Evolutionary conservation across 768 basidiomycete species (phyloP).

Genomic region (Dictyophora rubrovolvata): DNA sequence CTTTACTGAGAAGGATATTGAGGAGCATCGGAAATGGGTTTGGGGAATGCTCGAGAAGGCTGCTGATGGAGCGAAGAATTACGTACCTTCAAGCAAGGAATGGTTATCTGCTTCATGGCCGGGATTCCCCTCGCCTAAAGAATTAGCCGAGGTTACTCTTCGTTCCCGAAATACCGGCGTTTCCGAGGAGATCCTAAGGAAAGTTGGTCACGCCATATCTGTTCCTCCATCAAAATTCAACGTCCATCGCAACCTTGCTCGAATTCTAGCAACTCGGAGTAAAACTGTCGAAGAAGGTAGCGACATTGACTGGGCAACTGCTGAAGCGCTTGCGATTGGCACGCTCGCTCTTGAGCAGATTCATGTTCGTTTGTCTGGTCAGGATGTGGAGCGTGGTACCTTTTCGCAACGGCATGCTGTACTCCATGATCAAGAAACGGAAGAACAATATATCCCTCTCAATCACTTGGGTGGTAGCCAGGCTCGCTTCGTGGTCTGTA

Average conservation of each 20-base stretch:
- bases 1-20: conserved; percentile 92
- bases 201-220: conserved; percentile 81
- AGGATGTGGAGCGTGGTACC: conserved; percentile 97
- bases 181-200: conserved; percentile 63
- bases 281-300: conserved; percentile 85
- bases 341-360: conserved; percentile 86
- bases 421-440: conserved; percentile 90
- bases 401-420: conserved; percentile 98
- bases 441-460: conserved; percentile 81
- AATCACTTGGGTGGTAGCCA: conserved; percentile 83
- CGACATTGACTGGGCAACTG: conserved; percentile 97
- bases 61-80: conserved; percentile 87
- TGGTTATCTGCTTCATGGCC: conserved; percentile 98
- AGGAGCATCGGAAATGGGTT: conserved; percentile 98
- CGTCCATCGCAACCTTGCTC: conserved; percentile 86
- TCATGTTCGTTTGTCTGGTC: conserved; percentile 91
- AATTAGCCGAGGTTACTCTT: conserved; percentile 84
- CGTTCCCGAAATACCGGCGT: conserved; percentile 86
- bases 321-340: conserved; percentile 95
- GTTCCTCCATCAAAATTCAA: conserved; percentile 76
- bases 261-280: conserved; percentile 80
- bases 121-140: conserved; percentile 94
- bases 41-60: conserved; percentile 99
- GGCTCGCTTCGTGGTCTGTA: conserved; percentile 90
- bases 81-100: conserved; percentile 88